Evolutionary conservation across 306 rosid species (phyloP).

Genomic region (Cucumis melo): DNA sequence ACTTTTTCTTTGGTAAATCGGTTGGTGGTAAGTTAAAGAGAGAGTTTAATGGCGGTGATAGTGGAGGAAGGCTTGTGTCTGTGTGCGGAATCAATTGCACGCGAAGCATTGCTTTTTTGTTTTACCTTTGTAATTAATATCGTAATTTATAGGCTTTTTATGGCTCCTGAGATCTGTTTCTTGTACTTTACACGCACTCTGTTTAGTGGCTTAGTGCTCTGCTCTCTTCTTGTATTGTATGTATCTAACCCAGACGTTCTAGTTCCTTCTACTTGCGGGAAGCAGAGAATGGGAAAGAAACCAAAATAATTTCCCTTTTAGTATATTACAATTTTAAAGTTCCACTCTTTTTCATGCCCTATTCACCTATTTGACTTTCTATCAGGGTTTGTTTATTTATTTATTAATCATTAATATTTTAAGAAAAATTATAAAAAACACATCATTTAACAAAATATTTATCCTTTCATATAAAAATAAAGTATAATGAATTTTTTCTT

Average conservation of each 20-base stretch:
- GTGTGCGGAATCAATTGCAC: background rate
- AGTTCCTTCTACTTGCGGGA: background rate
- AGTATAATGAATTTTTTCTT: too few species aligned
- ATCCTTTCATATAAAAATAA: too few species aligned
- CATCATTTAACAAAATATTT: too few species aligned
- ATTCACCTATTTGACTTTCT: too few species aligned
- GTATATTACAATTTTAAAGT: too few species aligned
- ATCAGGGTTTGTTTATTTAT: too few species aligned
- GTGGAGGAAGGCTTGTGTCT: background rate
- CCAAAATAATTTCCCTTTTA: too few species aligned
- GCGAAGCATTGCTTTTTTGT: background rate
- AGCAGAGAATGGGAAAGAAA: background rate
- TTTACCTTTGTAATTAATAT: background rate
- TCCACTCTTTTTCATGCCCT: background rate
- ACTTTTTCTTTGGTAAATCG: background rate
- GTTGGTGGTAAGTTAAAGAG: background rate
- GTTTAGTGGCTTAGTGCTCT: background rate
- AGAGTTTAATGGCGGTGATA: background rate
- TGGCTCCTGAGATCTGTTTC: background rate
- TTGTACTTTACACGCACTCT: background rate
- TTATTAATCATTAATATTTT: too few species aligned
- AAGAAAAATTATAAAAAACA: too few species aligned
- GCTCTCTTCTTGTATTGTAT: background rate
- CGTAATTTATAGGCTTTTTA: background rate
- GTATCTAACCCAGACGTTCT: background rate